Evolutionary conservation across 1,139 yeast species (phyloP), one percentile per base, ranked within the genome.

Genomic region (Candida dubliniensis): DNA sequence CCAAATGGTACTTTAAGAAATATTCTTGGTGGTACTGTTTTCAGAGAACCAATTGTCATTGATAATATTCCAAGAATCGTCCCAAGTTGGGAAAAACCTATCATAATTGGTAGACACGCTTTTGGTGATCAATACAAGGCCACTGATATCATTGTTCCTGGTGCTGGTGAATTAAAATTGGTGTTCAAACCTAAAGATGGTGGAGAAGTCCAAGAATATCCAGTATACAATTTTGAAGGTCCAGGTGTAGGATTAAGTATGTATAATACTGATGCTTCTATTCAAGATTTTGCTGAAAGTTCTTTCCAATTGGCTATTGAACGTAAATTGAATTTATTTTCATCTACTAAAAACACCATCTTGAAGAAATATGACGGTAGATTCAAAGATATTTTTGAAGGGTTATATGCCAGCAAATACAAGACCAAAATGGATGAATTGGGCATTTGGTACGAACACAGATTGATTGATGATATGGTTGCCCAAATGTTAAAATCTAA

Each of bases 1-100:
- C 98, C 98, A 54, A 91, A 91, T 68, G 98, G 98, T 55, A 91
- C 98, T 39, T 87, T 91, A 64, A 82, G 98, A 69, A 91, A 91
- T 71, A 85, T 91, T 54, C 76, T 91, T 53, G 96, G 96, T 41
- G 98, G 98, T 52, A 91, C 98, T 27, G 96, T 91, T 37, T 91
- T 91, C 78, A 82, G 98, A 62, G 98, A 91, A 69, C 96, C 97
- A 55, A 91, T 91, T 67, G 91, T 91, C 46, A 88, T 91, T 60
- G 91, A 85, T 51, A 79, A 81, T 62, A 85, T 91, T 53, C 98
- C 98, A 47, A 78, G 96, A 56, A 74, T 91, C 50, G 88, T 91
- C 15, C 95, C 96, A 35, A 84, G 87, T 47, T 91, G 98, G 98
- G 89, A 89, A 61, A 77, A 89, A 67, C 96, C 97, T 53, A 91